Evolutionary conservation across 2,329 filamentous ascomycete species (phyloP), one percentile per base, ranked within the genome.

Genomic region (Penicillium digitatum): DNA sequence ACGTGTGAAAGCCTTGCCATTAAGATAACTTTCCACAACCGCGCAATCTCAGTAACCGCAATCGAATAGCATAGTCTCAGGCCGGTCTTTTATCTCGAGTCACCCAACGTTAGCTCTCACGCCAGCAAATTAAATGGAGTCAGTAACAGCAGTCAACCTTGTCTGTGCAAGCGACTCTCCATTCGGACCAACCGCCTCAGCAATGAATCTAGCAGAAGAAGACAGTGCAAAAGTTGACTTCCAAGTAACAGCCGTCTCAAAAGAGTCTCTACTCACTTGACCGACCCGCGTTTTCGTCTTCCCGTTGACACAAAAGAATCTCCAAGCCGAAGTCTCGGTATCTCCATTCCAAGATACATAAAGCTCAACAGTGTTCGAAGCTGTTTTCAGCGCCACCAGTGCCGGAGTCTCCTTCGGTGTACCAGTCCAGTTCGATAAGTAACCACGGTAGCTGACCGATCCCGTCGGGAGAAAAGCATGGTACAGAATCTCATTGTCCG

Each of bases 371-470:
- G 29, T 2, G 5, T 27, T n/a, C 10, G 35, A 20, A 1, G 38
- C n/a, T 7, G 12, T 26, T 11, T 42, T 44, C 7, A 43, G 22
- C 2, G 37, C 51, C 20, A 49, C 51, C 12, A 54, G 22, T 1
- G 44, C 45, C 5, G 52, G 52, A 5, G 1, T 16, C 20, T 49
- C 45, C 18, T 48, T 34, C 3, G 52, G 52, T 0, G 38, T 55
- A 0, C 68, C 72, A 1, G 67, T 72, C 73, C 72, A 75, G 37
- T 74, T 71, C n/a, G 62, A 69, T 11, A 66, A 55, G 40, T 72
- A 75, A 0, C 59, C 72, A 10, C 73, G 69, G 56, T 75, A 75
- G 54, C 67, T 74, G 54, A 73, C 57, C 0, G 70, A 68, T 8
- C 60, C 63, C 20, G 62, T 57, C 29, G 73, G 65, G 40, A 72